Percentiles rank a stretch among this genome's conserved stretches.
These are phyloP conservation scores for Russula ochroleuca DNA, from an alignment of 768 basidiomycete species.

Conservation along the genomic window DNA sequence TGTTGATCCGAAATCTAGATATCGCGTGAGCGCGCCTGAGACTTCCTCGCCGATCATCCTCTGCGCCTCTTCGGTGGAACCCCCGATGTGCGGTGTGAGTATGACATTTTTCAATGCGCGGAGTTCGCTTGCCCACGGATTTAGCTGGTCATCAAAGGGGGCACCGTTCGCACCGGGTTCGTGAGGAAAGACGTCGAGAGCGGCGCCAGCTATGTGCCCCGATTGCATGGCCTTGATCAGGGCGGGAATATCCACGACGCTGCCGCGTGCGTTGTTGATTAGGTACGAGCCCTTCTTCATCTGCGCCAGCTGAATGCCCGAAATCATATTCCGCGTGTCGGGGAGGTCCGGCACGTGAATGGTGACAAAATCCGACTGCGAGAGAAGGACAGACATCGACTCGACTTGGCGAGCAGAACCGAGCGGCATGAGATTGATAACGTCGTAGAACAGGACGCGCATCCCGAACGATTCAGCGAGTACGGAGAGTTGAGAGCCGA, in stretches of 20 bases:
- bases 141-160: conserved; percentile 84
- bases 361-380: conserved; percentile 86
- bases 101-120: conserved; percentile 83
- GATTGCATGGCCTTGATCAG: conserved; percentile 75
- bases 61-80: conserved; percentile 98
- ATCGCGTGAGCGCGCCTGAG: conserved; percentile 74
- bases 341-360: conserved; percentile 95
- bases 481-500: conserved; percentile 94
- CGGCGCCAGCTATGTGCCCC: conserved; percentile 86
- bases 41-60: conserved; percentile 97
- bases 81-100: conserved; percentile 97
- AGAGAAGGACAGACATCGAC: conserved; percentile 65
- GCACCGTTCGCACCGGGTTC: conserved; percentile 92
- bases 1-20: conserved; percentile 89
- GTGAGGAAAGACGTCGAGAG: conserved; percentile 90
- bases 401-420: conserved; percentile 91
- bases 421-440: conserved; percentile 95
- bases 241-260: conserved; percentile 92
- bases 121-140: conserved; percentile 75
- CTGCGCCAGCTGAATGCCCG: conserved; percentile 61
- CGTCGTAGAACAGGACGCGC: conserved; percentile 92
- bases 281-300: conserved; percentile 97
- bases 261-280: conserved; percentile 96
- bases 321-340: conserved; percentile 95
- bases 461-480: conserved; percentile 96